Conservation (phyloP, 78 protist species). For the Planoprotostelium fungivorum region DNA sequence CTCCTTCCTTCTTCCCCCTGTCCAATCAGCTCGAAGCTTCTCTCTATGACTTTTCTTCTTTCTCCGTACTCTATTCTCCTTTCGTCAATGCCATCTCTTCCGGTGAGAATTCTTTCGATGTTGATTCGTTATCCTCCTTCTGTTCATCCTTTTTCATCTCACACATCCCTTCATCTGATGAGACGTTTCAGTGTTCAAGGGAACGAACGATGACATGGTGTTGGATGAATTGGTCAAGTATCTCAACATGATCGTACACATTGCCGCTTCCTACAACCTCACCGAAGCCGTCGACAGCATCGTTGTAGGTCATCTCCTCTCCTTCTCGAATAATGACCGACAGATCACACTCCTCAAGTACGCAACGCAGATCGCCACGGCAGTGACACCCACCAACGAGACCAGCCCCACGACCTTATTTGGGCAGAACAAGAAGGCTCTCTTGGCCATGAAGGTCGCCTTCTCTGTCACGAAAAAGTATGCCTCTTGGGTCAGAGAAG, state of each 20-base stretch:
- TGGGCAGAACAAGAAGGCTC: conserved; percentile 21
- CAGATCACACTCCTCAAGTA: conserved; percentile 17
- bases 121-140: not conserved
- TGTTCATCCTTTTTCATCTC: not conserved
- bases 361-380: not conserved
- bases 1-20: too few relatives aligned
- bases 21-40: not conserved
- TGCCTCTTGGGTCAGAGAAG: conserved; percentile 12
- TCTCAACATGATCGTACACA: not conserved
- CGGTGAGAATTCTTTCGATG: too few relatives aligned
- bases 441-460: conserved; percentile 6
- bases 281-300: conserved; percentile 15
- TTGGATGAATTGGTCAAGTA: not conserved
- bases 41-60: conserved; percentile 2
- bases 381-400: not conserved
- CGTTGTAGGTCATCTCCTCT: not conserved
- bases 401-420: not conserved
- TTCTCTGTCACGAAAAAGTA: conserved; percentile 15
- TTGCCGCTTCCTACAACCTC: conserved; percentile 1
- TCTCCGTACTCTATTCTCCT: not conserved
- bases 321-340: not conserved
- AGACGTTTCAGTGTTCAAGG: not conserved
- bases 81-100: conserved; percentile 3
- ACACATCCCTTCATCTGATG: not conserved
- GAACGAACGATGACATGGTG: not conserved